These are phyloP conservation scores for Botrytis fragariae DNA, from an alignment of 2,329 filamentous ascomycete genomes.

Conservation along the genomic window DNA sequence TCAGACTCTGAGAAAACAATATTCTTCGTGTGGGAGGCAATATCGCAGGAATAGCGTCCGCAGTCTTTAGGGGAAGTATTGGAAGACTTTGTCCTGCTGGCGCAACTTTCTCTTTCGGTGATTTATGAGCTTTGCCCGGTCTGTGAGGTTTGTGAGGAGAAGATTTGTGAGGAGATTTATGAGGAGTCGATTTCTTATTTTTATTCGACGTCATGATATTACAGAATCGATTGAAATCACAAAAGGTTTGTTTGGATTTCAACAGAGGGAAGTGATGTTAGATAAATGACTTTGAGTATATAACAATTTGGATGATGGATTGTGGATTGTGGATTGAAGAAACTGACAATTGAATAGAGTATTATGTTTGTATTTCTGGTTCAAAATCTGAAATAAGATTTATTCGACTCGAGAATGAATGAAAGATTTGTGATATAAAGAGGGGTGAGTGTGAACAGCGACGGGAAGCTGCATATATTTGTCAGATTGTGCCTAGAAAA, in stretches of 20 bases:
- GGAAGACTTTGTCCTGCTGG: not conserved
- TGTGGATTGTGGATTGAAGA: not conserved
- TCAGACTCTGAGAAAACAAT: not conserved
- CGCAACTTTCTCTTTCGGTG: not conserved
- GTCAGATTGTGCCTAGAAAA: not conserved
- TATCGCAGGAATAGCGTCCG: not conserved
- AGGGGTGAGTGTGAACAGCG: not conserved
- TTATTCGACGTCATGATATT: conserved; percentile 1
- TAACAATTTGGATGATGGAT: not conserved
- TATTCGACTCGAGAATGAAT: not conserved
- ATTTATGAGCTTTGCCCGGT: not conserved
- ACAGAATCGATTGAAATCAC: not conserved
- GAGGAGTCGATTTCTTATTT: not conserved
- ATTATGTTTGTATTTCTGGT: not conserved
- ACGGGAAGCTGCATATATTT: not conserved
- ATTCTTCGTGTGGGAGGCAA: not conserved
- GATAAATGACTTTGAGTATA: not conserved
- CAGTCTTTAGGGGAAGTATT: not conserved
- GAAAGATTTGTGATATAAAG: not conserved
- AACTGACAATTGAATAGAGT: not conserved
- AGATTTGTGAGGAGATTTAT: not conserved
- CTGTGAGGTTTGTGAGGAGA: not conserved
- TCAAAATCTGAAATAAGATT: not conserved
- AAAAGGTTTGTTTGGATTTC: not conserved
- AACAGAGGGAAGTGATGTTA: not conserved